A percentile compares a stretch with the other conserved stretches of the same genome.
These are phyloP conservation scores for Pichia sp. DNA, from an alignment of 1,139 yeast genomes.

Conservation along the genomic window DNA sequence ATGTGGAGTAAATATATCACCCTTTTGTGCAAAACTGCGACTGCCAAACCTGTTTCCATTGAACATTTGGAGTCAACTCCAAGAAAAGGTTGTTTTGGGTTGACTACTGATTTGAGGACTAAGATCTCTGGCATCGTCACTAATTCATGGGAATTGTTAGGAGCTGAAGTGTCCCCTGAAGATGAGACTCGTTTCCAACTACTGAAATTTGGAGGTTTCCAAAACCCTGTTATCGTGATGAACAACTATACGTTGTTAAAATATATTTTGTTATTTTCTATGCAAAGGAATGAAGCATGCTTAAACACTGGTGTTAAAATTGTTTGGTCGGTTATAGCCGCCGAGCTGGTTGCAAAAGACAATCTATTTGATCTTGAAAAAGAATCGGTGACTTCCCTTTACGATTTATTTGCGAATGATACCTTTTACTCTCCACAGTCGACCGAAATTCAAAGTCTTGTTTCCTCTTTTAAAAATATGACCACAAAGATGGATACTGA, in stretches of 20 bases:
- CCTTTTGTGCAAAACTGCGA: slow-evolving; percentile 48
- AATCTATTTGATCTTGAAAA: slow-evolving; percentile 57
- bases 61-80: slow-evolving; percentile 70
- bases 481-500: slow-evolving; percentile 53
- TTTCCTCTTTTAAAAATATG: slow-evolving; percentile 43
- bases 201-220: slow-evolving; percentile 65
- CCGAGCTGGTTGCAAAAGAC: slow-evolving; percentile 52
- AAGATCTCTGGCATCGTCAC: slow-evolving; percentile 54
- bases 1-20: slow-evolving; percentile 68
- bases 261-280: slow-evolving; percentile 62
- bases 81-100: slow-evolving; percentile 61
- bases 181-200: slow-evolving; percentile 60
- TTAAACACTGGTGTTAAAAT: slow-evolving; percentile 63
- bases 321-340: slow-evolving; percentile 65
- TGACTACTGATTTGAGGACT: slow-evolving; percentile 62
- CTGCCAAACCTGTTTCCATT: slow-evolving; percentile 53
- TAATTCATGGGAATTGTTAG: slow-evolving; percentile 70
- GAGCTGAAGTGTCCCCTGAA: slow-evolving; percentile 61
- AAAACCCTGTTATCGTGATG: slow-evolving; percentile 57
- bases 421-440: slow-evolving; percentile 50
- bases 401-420: slow-evolving; percentile 57
- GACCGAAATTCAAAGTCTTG: slow-evolving; percentile 51
- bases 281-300: slow-evolving; percentile 63
- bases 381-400: slow-evolving; percentile 58
- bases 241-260: slow-evolving; percentile 53